Base-by-base conservation (phyloP, 306 rosid genomes). In the Gleditsia sinensis region DNA sequence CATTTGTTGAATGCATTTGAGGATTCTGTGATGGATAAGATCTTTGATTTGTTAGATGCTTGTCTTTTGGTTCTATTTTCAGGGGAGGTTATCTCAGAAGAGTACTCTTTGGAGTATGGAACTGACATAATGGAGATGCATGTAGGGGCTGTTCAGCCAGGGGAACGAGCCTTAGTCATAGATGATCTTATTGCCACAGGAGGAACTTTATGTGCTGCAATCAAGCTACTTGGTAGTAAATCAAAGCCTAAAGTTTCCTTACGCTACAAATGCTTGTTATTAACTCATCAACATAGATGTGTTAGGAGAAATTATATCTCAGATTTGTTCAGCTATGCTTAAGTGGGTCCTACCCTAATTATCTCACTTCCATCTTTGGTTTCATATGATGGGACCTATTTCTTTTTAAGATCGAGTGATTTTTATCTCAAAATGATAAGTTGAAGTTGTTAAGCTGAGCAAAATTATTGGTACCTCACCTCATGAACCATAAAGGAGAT, bases 121-220 rank as follows among this genome's bases (percentile, higher is more conserved):
- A 92, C 93, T 63, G 99, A 92, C 83, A 90, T 7, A 84, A 92
- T 92, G 21, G 98, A 95, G 85, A 95, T 95, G 99, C 99, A 95
- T 69, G 98, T 88, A 1, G 99, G 98, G 74, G 99, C 99, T 65
- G 96, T 95, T 12, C 69, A 90, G 73, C 46, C 85, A 11, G 99
- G 99, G 69, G 99, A 95, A 51, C 93, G 99, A 36, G 99, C 97
- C 66, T 79, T 95, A 43, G 68, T 95, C 85, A 83, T 95, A 67
- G 98, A 95, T 75, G 99, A 95, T 85, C 98, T 95, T 80, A 90
- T 95, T 82, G 99, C 99, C 46, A 95, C 97, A 7, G 99, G 99
- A 21, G 99, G 99, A 78, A 95, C 99, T 27, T 82, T 92, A 82
- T 66, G 83, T 84, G 97, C 99, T 49, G 99, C 99, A 54, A 81